Evolutionary conservation across 768 basidiomycete species (phyloP), one percentile per base, ranked within the genome.

Genomic region (Guyanaporus albipodus): DNA sequence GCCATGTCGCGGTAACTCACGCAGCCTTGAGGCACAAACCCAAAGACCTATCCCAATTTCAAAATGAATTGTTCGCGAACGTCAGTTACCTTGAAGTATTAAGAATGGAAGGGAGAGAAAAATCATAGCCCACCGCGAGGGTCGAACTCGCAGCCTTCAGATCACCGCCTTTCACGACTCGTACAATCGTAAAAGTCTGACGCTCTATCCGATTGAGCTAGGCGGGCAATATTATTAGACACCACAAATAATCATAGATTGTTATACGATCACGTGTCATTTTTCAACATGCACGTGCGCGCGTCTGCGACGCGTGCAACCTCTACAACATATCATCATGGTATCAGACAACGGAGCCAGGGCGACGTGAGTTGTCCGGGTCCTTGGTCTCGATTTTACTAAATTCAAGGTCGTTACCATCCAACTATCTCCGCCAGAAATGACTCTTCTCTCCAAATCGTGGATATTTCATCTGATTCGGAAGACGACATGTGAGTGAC

Each of bases 61-160:
- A n/a, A n/a, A n/a, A n/a, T n/a, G n/a, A n/a, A n/a, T n/a, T n/a
- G n/a, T n/a, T n/a, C n/a, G n/a, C n/a, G n/a, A n/a, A n/a, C n/a
- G n/a, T n/a, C n/a, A n/a, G n/a, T n/a, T n/a, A n/a, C n/a, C n/a
- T n/a, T n/a, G n/a, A n/a, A n/a, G n/a, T n/a, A n/a, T n/a, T n/a
- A n/a, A n/a, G n/a, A n/a, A n/a, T n/a, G n/a, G n/a, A n/a, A n/a
- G n/a, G n/a, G n/a, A 33, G 9, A 33, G 26, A 38, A 48, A 48
- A 43, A 2, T n/a, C 17, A 15, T 80, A 83, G 82, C 81, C 82
- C 82, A 82, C 80, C 82, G 82, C 82, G 82, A 81, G 82, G 82
- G 75, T 84, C 82, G 82, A 84, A 84, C 82, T 81, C 82, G 82
- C 82, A 84, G 79, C 82, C 82, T 84, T 84, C 79, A 84, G 82